Base-by-base conservation (phyloP, 768 basidiomycete genomes). In the Pisolithus albus region DNA sequence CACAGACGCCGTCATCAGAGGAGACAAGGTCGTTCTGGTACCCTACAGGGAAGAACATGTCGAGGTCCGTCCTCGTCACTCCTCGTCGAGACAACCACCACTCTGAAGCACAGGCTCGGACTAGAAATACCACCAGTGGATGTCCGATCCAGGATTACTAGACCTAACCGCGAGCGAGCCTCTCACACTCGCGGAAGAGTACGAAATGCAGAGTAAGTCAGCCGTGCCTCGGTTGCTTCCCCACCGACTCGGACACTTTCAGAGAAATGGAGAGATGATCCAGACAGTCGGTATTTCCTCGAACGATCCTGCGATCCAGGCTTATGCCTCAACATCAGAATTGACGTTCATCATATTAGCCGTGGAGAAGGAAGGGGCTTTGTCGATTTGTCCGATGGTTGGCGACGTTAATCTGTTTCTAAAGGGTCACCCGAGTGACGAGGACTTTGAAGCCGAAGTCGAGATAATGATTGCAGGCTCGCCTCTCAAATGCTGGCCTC, bases 331-430 rank as follows among this genome's bases (percentile, higher is more conserved):
- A 11, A 11, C 26, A 30, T 28, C 62, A 86, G 84, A 95, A 65
- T 70, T 95, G 13, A 95, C 93, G 0, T 95, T 95, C 65, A 95
- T 97, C 68, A 71, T 97, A 45, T 81, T 93, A 42, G 78, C 79
- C 8, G 74, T 78, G 32, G 59, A 68, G 6, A 53, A 63, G 7
- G 56, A 54, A 18, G 62, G 64, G 1, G 52, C 59, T 10, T 52
- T 56, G 52, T 59, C 67, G 72, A 59, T 67, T 63, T 61, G 74
- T 53, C 78, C 75, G 9, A 93, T 95, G 92, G 71, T 94, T 18
- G 94, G 94, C 30, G 94, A 97, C 63, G 92, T 92, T 34, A 96
- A 96, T 65, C 68, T 96, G 24, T 96, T 96, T 65, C 68, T 95
- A 40, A 85, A 86, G 43, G 82, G 83, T 43, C 57, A 64, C 16